Base-by-base conservation (phyloP, 2,329 filamentous ascomycete species). In the Fusarium sp. region DNA sequence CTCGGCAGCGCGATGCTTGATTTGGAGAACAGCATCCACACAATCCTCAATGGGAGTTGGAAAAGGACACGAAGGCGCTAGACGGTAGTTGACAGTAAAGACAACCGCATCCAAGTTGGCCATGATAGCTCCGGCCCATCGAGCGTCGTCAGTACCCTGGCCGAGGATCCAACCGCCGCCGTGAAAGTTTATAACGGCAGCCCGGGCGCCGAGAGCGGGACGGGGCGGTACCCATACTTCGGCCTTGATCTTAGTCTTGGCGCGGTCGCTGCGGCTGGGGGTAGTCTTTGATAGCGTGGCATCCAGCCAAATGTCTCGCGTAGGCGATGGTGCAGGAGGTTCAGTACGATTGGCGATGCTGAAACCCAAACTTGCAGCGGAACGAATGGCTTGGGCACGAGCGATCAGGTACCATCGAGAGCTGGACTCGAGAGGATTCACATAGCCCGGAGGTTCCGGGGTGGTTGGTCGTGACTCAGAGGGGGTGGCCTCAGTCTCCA, bases 111-210 rank as follows among this genome's bases (percentile, higher is more conserved):
- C 83, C 14, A 86, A 80, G 7, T 83, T 79, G 26, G 84, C 79
- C 41, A 86, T 78, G 6, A 89, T 84, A 37, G 83, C 80, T 6
- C 84, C 81, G 8, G 85, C 87, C 82, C 89, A 91, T 43, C 88
- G 83, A 16, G 87, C 85, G 73, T 91, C 89, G 74, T 91, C 87
- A 6, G 86, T 89, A 6, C 85, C 88, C 48, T 84, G 83, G 14
- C 90, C 90, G 31, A 91, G 78, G 9, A 89, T 87, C 79, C 90
- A 91, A 7, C 90, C 90, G 23, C 90, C 90, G 26, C 89, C 89
- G 73, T 92, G 90, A 72, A 89, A 90, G 75, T 90, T 90, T 70
- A 91, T 82, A 28, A 91, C 82, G 19, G 86, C 86, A 0, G 89
- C 84, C 65, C 82, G 84, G 28, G 77, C 75, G 18, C 77, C 77